Percentiles rank a stretch among this genome's conserved stretches.
phyloP scores from a whole-genome alignment of 108 stramenopile species.

The Fragilaria crotonensis region DNA sequence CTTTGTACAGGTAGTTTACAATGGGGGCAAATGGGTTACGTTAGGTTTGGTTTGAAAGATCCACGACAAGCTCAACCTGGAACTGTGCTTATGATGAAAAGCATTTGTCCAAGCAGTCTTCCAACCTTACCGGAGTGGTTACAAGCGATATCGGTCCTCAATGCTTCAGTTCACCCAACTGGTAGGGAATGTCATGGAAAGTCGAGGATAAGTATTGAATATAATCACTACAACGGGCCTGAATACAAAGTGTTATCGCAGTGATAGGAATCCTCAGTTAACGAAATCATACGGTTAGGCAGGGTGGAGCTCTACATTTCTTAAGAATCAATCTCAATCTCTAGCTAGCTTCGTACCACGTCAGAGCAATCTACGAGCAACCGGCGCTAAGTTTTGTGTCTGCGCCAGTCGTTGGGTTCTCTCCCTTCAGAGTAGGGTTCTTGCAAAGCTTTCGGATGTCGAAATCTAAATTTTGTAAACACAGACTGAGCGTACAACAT shows the following conservation, averaged over 20 bases:
- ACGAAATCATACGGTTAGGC: too few species aligned
- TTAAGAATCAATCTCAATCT: too few species aligned
- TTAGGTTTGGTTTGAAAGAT: slow-evolving; percentile 83
- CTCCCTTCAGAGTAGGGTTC: slow-evolving; percentile 95
- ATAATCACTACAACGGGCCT: too few species aligned
- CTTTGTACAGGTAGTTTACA: slow-evolving; percentile 49
- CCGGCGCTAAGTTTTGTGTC: slow-evolving; percentile 64
- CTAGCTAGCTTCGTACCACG: too few species aligned
- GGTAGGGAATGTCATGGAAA: too few species aligned
- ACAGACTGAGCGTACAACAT: not conserved
- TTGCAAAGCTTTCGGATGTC: slow-evolving; percentile 88
- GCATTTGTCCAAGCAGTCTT: slow-evolving; percentile 34
- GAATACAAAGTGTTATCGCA: too few species aligned
- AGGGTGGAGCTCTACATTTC: too few species aligned
- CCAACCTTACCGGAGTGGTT: slow-evolving; percentile 19
- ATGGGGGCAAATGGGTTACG: slow-evolving; percentile 93
- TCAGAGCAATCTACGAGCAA: too few species aligned
- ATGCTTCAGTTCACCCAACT: slow-evolving; percentile 96
- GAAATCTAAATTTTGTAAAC: slow-evolving; percentile 47
- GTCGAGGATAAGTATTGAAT: too few species aligned
- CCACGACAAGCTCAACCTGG: slow-evolving; percentile 90
- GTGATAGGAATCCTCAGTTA: too few species aligned
- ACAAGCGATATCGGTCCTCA: slow-evolving; percentile 76
- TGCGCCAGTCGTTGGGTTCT: slow-evolving; percentile 80
- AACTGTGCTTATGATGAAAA: slow-evolving; percentile 65